Evolutionary conservation across 202 grass and related monocot species (phyloP).

Genomic region (Dendrocalamus latiflorus): DNA sequence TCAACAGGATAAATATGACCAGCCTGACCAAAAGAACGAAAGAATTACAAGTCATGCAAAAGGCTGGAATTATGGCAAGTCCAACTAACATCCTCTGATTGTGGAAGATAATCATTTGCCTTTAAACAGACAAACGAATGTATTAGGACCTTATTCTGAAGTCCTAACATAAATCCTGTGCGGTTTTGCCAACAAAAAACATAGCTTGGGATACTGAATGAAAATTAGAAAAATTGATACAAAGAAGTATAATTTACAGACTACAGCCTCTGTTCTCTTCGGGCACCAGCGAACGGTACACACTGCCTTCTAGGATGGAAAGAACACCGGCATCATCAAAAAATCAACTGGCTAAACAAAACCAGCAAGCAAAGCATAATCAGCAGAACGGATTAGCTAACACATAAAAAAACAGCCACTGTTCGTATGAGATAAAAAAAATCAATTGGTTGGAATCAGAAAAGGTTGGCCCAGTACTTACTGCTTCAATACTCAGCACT

Average conservation of each 20-base stretch:
- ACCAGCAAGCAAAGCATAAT: background rate
- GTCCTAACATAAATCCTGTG: slow-evolving; percentile 26
- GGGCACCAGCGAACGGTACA: slow-evolving; percentile 12
- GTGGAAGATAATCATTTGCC: background rate
- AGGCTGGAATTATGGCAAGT: background rate
- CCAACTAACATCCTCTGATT: background rate
- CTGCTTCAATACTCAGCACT: slow-evolving; percentile 51
- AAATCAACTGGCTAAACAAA: slow-evolving; percentile 18
- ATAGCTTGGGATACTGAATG: slow-evolving; percentile 12
- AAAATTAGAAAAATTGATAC: slow-evolving; percentile 8
- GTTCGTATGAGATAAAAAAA: background rate
- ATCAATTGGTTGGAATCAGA: background rate
- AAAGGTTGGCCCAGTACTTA: slow-evolving; percentile 10
- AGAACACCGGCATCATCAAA: slow-evolving; percentile 9
- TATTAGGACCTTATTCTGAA: slow-evolving; percentile 28
- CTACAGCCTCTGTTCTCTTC: slow-evolving; percentile 23
- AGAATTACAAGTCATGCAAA: background rate
- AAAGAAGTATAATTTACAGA: slow-evolving; percentile 55
- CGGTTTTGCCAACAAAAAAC: slow-evolving; percentile 21
- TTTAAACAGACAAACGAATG: background rate
- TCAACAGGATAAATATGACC: too few relatives aligned
- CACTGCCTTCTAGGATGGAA: slow-evolving; percentile 33
- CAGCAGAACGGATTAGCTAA: background rate
- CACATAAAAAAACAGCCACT: background rate
- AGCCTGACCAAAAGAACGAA: background rate